Evolutionary conservation across 2,329 filamentous ascomycete species (phyloP).

Genomic region (Domatiomyces catenatus): DNA sequence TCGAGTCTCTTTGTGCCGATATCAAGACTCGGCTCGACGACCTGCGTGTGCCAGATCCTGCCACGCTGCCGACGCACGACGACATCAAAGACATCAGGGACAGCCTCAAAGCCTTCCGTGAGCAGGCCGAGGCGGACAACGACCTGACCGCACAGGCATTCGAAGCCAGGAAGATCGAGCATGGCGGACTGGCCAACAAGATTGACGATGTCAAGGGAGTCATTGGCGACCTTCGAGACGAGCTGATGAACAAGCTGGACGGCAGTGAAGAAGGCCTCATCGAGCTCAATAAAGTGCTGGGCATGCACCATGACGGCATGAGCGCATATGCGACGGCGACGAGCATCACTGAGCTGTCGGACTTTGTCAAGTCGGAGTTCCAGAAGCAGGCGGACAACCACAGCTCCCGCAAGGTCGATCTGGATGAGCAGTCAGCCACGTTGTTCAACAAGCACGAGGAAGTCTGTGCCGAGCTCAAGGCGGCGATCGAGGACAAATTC

Average conservation of each 20-base stretch:
- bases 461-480: constrained; percentile 38
- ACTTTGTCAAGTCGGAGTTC: constrained; percentile 69
- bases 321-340: constrained; percentile 33
- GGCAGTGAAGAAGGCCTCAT: constrained; percentile 51
- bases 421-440: constrained; percentile 44
- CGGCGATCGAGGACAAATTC: constrained; percentile 61
- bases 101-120: constrained; percentile 58
- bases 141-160: constrained; percentile 63
- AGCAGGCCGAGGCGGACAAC: constrained; percentile 50
- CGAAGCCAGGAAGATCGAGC: constrained; percentile 72
- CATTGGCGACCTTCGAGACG: constrained; percentile 61
- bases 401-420: constrained; percentile 65
- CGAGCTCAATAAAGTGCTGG: constrained; percentile 43
- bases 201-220: constrained; percentile 65
- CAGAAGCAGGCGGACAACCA: constrained; percentile 71
- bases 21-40: constrained; percentile 66
- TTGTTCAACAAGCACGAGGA: constrained; percentile 46
- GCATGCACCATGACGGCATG: constrained; percentile 50
- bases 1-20: constrained; percentile 70
- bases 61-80: constrained; percentile 57
- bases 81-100: constrained; percentile 56
- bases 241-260: constrained; percentile 61
- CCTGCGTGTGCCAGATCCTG: constrained; percentile 55
- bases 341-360: constrained; percentile 57
- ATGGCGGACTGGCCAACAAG: constrained; percentile 59